Evolutionary conservation across 2,329 filamentous ascomycete species (phyloP).

Genomic region (Nannizzia gypsea): DNA sequence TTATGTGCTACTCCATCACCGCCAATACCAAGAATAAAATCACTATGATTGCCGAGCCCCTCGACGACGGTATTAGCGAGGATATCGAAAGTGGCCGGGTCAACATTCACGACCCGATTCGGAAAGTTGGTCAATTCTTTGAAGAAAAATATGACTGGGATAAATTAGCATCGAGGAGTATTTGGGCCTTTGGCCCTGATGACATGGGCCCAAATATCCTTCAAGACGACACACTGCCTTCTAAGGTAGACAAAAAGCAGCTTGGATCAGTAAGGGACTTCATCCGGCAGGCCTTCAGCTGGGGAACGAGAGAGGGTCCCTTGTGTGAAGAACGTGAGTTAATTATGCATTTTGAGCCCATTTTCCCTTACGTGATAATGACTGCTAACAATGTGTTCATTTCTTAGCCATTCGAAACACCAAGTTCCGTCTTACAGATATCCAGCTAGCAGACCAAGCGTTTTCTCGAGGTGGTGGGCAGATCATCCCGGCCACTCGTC

Average conservation of each 20-base stretch:
- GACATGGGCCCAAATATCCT: conserved; percentile 91
- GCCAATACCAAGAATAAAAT: conserved; percentile 99
- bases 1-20: conserved; percentile 94
- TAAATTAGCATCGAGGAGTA: conserved; percentile 80
- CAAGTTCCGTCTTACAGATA: conserved; percentile 92
- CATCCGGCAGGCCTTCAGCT: conserved; percentile 90
- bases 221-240: conserved; percentile 89
- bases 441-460: conserved; percentile 72
- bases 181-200: conserved; percentile 97
- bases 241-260: conserved; percentile 86
- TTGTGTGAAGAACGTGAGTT: conserved; percentile 90
- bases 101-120: conserved; percentile 81
- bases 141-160: conserved; percentile 97
- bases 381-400: conserved; percentile 3
- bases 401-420: conserved; percentile 76
- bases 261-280: conserved; percentile 80
- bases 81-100: conserved; percentile 89
- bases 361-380: conserved; percentile 8
- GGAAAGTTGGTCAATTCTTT: conserved; percentile 92
- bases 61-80: conserved; percentile 86
- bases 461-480: conserved; percentile 94
- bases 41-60: conserved; percentile 92
- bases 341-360: neutral
- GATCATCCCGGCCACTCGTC: conserved; percentile 87
- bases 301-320: conserved; percentile 89